These are phyloP conservation scores for Diaporthe longicolla DNA, from an alignment of 2,329 filamentous ascomycete genomes.

Conservation along the genomic window DNA sequence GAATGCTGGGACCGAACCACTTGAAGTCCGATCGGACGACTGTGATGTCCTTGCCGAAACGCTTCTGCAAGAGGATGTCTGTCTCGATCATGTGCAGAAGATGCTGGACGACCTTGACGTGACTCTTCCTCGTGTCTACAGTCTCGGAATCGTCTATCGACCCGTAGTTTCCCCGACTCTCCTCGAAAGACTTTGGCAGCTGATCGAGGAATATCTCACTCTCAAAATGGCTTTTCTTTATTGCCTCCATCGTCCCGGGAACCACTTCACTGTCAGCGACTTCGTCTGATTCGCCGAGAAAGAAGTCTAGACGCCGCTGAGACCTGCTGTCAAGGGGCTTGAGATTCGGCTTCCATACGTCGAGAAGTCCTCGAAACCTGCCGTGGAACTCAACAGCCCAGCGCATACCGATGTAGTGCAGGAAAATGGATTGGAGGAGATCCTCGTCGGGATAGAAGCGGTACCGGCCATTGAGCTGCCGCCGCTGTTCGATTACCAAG, in stretches of 20 bases:
- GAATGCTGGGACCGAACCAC: conserved; percentile 69
- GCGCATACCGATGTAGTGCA: conserved; percentile 56
- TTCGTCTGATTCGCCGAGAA: conserved; percentile 50
- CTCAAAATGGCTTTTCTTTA: conserved; percentile 54
- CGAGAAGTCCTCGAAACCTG: conserved; percentile 42
- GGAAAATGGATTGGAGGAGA: conserved; percentile 57
- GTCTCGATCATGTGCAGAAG: conserved; percentile 70
- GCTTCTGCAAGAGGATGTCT: conserved; percentile 66
- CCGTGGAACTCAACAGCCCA: conserved; percentile 53
- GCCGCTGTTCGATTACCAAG: conserved; percentile 54
- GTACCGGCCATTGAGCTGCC: conserved; percentile 64
- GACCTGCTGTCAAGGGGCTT: conserved; percentile 51
- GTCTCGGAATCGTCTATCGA: conserved; percentile 52
- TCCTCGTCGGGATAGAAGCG: conserved; percentile 70
- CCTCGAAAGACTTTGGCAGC: conserved; percentile 58
- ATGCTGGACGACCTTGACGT: conserved; percentile 66
- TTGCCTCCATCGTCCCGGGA: conserved; percentile 48
- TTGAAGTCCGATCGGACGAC: conserved; percentile 71
- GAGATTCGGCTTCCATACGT: conserved; percentile 52
- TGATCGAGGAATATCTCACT: conserved; percentile 69
- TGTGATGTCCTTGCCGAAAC: conserved; percentile 63
- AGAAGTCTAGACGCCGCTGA: conserved; percentile 59
- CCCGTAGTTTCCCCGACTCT: conserved; percentile 55
- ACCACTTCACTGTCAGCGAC: neutral
- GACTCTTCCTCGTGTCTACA: conserved; percentile 55